Base-by-base conservation (phyloP, 2,329 filamentous ascomycete genomes). In the Polytolypa hystricis region DNA sequence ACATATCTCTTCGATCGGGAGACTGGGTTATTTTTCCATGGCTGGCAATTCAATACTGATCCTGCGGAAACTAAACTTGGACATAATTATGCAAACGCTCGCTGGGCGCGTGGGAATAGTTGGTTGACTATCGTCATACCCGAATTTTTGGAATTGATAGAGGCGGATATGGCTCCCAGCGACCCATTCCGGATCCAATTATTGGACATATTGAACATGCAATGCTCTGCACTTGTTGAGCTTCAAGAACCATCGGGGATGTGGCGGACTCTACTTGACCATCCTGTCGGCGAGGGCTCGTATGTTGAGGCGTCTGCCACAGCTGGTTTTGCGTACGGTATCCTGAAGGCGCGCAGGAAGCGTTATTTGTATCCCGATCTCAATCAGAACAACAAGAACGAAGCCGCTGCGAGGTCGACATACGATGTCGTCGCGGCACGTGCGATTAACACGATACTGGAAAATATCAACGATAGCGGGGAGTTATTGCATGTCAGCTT, bases 121-220 rank as follows among this genome's bases (percentile, higher is more conserved):
- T 89, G 83, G 83, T 54, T 89, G 31, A 87, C 82, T 0, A 87
- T 89, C 42, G 82, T 76, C n/a, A 82, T 87, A 36, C 82, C 82
- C 1, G 83, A 89, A 50, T 81, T 87, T 47, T 69, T 89, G 38
- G 83, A 87, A 53, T 55, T 89, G 34, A 61, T 87, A 26, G 71
- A 79, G 9, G 36, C 10, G 3, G 34, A 36, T 10, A 60, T 85
- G 17, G 60, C 68, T 2, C 55, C 64, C 2, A 58, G 57, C 2
- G 80, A 85, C 47, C 71, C 79, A 0, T 64, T 85, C 17, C 69
- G 76, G 8, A 50, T 63, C 4, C 69, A 65, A 38, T 43, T 64
- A 17, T 47, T 61, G 15, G 51, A 56, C 32, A 80, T 79, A 0
- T 65, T 89, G 2, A 68, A 75, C 30, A 75, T 79, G 3, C 83